These are phyloP conservation scores for Cladophialophora yegresii DNA, from an alignment of 2,329 filamentous ascomycete species.

Conservation along the genomic window DNA sequence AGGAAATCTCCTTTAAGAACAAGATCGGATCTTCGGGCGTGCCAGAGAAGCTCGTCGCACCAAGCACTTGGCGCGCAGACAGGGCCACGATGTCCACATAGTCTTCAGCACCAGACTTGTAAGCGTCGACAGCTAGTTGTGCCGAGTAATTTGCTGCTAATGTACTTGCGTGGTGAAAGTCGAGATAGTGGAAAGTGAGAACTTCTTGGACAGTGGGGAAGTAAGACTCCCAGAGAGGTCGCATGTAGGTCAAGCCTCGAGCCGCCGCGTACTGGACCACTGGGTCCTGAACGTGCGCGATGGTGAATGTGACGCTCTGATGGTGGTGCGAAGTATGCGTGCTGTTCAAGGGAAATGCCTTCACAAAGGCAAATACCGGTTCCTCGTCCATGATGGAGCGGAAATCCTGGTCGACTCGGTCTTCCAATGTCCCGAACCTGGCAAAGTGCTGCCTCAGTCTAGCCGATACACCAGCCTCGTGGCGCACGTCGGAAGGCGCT, in stretches of 20 bases:
- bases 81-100: slow-evolving; percentile 77
- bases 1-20: slow-evolving; percentile 84
- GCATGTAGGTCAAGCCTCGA: slow-evolving; percentile 74
- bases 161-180: slow-evolving; percentile 64
- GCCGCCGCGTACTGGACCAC: slow-evolving; percentile 78
- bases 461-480: slow-evolving; percentile 71
- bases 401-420: slow-evolving; percentile 67
- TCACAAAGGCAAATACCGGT: slow-evolving; percentile 78
- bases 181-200: slow-evolving; percentile 72
- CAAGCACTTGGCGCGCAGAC: slow-evolving; percentile 76
- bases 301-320: slow-evolving; percentile 67
- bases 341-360: slow-evolving; percentile 59
- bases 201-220: slow-evolving; percentile 65
- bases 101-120: slow-evolving; percentile 70
- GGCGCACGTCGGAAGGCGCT: slow-evolving; percentile 65
- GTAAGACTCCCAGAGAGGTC: slow-evolving; percentile 76
- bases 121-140: slow-evolving; percentile 70
- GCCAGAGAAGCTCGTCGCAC: slow-evolving; percentile 73
- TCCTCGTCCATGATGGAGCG: slow-evolving; percentile 74
- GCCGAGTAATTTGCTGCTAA: slow-evolving; percentile 73
- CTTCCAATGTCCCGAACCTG: slow-evolving; percentile 64
- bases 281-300: slow-evolving; percentile 74
- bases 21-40: slow-evolving; percentile 70
- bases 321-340: slow-evolving; percentile 38
- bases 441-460: slow-evolving; percentile 70